phyloP scores from a whole-genome alignment of 345 rosid genomes.

The Raphanus sativus region DNA sequence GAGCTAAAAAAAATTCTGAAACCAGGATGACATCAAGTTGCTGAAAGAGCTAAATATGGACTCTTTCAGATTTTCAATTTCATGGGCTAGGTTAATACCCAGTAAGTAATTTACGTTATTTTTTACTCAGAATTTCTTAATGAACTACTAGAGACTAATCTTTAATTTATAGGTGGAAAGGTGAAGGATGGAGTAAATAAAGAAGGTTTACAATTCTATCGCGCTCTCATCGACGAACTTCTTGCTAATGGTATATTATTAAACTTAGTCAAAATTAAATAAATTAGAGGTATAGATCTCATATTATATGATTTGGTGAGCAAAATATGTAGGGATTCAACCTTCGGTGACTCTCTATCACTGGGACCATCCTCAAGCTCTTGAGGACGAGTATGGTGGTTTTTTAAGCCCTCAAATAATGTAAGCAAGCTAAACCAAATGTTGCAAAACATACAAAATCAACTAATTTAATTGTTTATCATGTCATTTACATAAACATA shows the following conservation, averaged over 20 bases:
- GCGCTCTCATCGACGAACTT: constrained; percentile 45
- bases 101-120: constrained; percentile 24
- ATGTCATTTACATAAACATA: background rate
- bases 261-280: background rate
- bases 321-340: constrained; percentile 32
- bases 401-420: constrained; percentile 40
- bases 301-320: background rate
- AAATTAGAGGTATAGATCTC: background rate
- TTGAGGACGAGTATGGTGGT: constrained; percentile 51
- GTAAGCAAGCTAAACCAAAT: constrained; percentile 33
- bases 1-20: background rate
- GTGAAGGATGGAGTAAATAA: constrained; percentile 45
- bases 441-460: background rate
- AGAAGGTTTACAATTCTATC: constrained; percentile 45
- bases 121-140: background rate
- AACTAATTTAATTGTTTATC: background rate
- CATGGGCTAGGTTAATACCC: constrained; percentile 54
- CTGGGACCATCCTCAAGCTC: constrained; percentile 51
- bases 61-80: constrained; percentile 53
- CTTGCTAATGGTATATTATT: constrained; percentile 32
- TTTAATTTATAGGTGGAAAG: constrained; percentile 20
- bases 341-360: constrained; percentile 51
- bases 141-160: background rate
- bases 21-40: constrained; percentile 51
- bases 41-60: constrained; percentile 53